Conservation (phyloP, 441 rosid species). For the Corymbia citriodora region DNA sequence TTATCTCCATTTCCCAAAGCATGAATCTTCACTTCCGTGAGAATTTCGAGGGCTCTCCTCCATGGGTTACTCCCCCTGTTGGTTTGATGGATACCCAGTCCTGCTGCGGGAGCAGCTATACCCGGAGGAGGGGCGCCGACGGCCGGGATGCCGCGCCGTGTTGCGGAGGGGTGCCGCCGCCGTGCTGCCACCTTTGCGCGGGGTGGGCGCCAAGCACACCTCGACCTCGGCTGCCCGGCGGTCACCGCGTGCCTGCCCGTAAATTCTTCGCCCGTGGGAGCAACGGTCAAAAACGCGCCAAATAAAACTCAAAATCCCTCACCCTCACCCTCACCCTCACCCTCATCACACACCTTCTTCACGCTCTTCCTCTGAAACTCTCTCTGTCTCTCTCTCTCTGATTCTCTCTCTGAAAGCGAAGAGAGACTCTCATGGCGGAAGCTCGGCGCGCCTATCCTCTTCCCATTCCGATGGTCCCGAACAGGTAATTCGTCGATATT, state of each 20-base stretch:
- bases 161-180: constrained; percentile 27
- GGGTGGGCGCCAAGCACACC: constrained; percentile 18
- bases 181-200: constrained; percentile 78
- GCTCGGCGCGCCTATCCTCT: not conserved
- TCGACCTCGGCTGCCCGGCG: constrained; percentile 3
- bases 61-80: not conserved
- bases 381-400: not conserved
- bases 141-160: constrained; percentile 33
- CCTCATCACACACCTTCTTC: not conserved
- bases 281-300: not conserved
- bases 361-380: not conserved
- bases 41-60: not conserved
- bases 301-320: not conserved
- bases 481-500: not conserved
- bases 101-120: not conserved
- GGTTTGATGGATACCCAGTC: not conserved
- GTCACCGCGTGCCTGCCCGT: constrained; percentile 64
- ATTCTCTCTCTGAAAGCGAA: not conserved
- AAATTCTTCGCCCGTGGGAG: constrained; percentile 16
- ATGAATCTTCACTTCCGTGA: not conserved
- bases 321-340: not conserved
- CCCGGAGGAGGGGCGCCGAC: constrained; percentile 35
- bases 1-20: not conserved
- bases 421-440: not conserved
- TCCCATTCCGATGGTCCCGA: not conserved